phyloP scores from a whole-genome alignment of 495 filamentous ascomycete genomes.

The Xylaria bambusicola region DNA sequence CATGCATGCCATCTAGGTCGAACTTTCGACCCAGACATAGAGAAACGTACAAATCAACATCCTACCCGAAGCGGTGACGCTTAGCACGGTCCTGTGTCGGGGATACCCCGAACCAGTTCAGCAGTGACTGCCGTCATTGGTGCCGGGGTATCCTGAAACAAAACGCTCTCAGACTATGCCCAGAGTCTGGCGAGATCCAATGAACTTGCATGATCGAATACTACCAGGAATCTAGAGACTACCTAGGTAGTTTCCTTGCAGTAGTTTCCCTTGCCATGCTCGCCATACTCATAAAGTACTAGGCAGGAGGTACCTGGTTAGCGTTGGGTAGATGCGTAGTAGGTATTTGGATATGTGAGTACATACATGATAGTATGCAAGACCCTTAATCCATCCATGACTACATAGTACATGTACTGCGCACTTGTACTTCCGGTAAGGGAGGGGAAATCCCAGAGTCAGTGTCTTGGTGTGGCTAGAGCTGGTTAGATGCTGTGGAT shows the following conservation, averaged over 20 bases:
- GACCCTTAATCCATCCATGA: neutral
- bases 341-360: too few relatives aligned
- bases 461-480: slow-evolving; percentile 5
- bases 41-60: neutral
- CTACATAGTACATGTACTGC: too few relatives aligned
- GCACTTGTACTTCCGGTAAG: neutral
- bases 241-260: too few relatives aligned
- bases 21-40: neutral
- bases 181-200: slow-evolving; percentile 8
- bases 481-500: slow-evolving; percentile 1
- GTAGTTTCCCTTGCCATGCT: too few relatives aligned
- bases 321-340: too few relatives aligned
- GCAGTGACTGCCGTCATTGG: slow-evolving; percentile 6
- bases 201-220: slow-evolving; percentile 3
- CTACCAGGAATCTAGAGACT: neutral
- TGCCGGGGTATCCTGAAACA: slow-evolving; percentile 6
- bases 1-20: slow-evolving; percentile 3
- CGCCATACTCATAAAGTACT: too few relatives aligned
- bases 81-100: slow-evolving; percentile 8
- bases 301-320: neutral
- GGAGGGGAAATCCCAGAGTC: neutral
- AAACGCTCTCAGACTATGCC: neutral
- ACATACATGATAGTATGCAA: too few relatives aligned
- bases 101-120: slow-evolving; percentile 3
- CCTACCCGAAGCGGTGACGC: slow-evolving; percentile 12